phyloP scores from a whole-genome alignment of 176 grass and related monocot genomes.

The Panicum miliaceum region DNA sequence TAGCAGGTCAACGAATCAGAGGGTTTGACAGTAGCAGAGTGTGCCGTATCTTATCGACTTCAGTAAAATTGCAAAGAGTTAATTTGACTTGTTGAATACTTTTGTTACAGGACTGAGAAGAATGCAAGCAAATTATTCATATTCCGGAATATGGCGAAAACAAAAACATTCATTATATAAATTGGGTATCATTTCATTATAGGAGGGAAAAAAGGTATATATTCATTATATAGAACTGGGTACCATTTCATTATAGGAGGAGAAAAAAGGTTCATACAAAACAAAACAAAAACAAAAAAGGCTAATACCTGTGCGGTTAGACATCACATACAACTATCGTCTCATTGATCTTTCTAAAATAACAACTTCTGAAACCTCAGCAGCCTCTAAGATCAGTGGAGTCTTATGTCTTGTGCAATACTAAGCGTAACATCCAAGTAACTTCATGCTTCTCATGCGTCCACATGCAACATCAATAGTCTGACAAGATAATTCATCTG shows the following conservation, averaged over 20 bases:
- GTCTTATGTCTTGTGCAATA: not conserved
- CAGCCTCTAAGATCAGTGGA: not conserved
- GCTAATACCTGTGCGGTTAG: not conserved
- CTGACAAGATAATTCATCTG: constrained; percentile 22
- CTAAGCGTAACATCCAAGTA: not conserved
- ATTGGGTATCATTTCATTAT: not conserved
- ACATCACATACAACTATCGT: not conserved
- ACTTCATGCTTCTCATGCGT: not conserved
- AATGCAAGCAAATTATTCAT: not conserved
- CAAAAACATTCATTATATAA: not conserved
- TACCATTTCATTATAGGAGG: not conserved
- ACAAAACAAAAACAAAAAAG: not conserved
- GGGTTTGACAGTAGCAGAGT: not conserved
- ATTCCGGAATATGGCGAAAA: not conserved
- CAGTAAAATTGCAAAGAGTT: not conserved
- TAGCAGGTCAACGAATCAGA: not conserved
- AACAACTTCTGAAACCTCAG: not conserved
- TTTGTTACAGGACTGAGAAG: not conserved
- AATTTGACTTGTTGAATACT: not conserved
- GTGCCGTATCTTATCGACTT: not conserved
- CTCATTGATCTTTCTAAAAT: not conserved
- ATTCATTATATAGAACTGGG: not conserved
- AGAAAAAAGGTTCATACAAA: not conserved
- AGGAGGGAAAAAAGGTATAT: not conserved
- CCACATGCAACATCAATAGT: not conserved